phyloP scores from a whole-genome alignment of 176 grass and related monocot species.

The Zoysia japonica region DNA sequence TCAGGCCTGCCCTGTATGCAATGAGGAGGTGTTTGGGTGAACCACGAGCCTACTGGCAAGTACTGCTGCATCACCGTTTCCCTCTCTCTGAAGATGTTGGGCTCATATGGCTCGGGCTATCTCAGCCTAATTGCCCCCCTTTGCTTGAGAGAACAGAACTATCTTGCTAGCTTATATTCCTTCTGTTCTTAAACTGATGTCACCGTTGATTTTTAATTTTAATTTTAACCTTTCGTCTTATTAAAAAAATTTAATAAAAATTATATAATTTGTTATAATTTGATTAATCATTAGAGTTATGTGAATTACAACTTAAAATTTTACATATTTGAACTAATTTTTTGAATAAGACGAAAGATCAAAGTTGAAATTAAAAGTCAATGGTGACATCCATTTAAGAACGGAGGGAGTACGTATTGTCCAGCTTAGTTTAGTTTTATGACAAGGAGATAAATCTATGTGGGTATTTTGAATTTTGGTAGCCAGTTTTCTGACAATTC shows the following conservation, averaged over 20 bases:
- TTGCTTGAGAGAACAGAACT: conserved; percentile 6
- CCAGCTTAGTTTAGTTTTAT: conserved; percentile 37
- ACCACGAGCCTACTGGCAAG: neutral
- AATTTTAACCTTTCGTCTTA: no score
- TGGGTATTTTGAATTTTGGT: conserved; percentile 16
- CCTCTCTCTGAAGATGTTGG: conserved; percentile 9
- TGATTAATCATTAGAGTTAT: no score
- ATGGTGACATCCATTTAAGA: no score
- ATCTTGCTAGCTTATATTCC: neutral
- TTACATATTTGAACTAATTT: no score
- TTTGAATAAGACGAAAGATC: no score
- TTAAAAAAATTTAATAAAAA: no score
- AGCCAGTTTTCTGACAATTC: conserved; percentile 33
- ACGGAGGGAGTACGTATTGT: neutral
- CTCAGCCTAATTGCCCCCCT: neutral
- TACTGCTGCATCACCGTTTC: neutral
- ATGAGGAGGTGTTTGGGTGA: conserved; percentile 76
- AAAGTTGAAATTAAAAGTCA: no score
- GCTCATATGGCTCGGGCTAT: conserved; percentile 12
- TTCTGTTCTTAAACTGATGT: no score
- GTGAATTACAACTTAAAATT: no score
- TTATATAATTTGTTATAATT: no score
- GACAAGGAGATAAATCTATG: conserved; percentile 25
- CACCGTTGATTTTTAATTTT: no score
- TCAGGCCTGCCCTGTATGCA: conserved; percentile 80